A percentile compares a stretch with the other conserved stretches of the same genome.
phyloP scores from a whole-genome alignment of 2,329 filamentous ascomycete genomes.

The Aspergillus ibericus region DNA sequence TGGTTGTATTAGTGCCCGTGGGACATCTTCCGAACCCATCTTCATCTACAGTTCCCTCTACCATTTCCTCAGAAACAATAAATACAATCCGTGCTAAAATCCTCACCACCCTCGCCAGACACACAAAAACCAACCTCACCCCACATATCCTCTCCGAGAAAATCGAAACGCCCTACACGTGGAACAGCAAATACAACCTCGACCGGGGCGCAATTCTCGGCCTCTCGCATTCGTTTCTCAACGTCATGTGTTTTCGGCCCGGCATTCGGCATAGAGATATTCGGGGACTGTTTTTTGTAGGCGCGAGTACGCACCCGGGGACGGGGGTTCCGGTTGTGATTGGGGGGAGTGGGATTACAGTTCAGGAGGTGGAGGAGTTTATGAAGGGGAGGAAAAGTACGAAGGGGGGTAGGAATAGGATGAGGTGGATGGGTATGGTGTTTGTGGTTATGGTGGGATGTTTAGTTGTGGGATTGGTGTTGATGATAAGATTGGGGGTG shows the following conservation, averaged over 20 bases:
- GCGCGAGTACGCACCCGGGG: conserved; percentile 72
- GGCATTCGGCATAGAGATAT: conserved; percentile 28
- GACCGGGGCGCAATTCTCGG: conserved; percentile 74
- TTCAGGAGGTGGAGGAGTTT: background rate
- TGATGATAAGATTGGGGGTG: background rate
- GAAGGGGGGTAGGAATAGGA: background rate
- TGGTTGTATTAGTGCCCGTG: conserved; percentile 71
- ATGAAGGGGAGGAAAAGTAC: too few relatives aligned
- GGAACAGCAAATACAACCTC: conserved; percentile 70
- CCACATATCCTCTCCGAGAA: conserved; percentile 59
- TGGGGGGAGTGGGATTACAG: conserved; percentile 18
- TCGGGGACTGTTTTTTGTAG: conserved; percentile 64
- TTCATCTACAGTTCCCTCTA: background rate
- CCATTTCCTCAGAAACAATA: background rate
- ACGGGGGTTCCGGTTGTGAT: conserved; percentile 67
- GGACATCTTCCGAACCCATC: conserved; percentile 52
- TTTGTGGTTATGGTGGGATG: too few relatives aligned
- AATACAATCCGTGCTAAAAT: background rate
- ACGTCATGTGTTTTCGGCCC: conserved; percentile 37
- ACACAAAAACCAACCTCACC: conserved; percentile 57
- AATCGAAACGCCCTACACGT: conserved; percentile 65
- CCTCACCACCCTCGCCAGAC: conserved; percentile 51
- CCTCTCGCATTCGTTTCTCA: conserved; percentile 69
- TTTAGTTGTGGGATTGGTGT: background rate
- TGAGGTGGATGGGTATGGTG: background rate